phyloP scores from a whole-genome alignment of 1,284 basidiomycete genomes.

The Sporisorium exsertum region DNA sequence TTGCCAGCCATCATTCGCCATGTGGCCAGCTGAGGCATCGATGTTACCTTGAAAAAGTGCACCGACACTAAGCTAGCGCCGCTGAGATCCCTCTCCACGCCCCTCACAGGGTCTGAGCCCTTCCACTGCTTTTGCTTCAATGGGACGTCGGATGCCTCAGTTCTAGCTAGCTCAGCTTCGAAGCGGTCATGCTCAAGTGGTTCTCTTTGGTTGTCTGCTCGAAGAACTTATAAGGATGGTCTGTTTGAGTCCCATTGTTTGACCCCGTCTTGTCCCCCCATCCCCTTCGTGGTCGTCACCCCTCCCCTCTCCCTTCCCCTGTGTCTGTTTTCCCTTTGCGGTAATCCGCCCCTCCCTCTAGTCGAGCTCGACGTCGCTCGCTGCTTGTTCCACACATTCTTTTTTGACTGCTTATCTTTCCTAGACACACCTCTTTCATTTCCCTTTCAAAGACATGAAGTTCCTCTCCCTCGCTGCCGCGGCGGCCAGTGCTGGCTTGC shows the following conservation, averaged over 20 bases:
- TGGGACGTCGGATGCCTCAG: not conserved
- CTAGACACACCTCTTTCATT: slow-evolving; percentile 10
- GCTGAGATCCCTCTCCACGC: not conserved
- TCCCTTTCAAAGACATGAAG: slow-evolving; percentile 19
- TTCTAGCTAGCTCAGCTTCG: not conserved
- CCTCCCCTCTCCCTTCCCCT: slow-evolving; percentile 1
- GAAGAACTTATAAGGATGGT: slow-evolving; percentile 10
- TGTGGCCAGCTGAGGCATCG: slow-evolving; percentile 1
- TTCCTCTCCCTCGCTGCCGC: slow-evolving; percentile 44
- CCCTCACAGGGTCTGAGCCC: slow-evolving; percentile 4
- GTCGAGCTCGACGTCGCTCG: slow-evolving; percentile 1
- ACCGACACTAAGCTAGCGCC: not conserved
- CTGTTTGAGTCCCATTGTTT: not conserved
- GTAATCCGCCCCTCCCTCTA: not conserved
- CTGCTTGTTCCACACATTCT: not conserved
- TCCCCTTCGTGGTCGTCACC: slow-evolving; percentile 11
- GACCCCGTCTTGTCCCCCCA: slow-evolving; percentile 1
- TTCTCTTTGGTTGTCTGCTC: not conserved
- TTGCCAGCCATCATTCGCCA: slow-evolving; percentile 17
- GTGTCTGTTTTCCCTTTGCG: not conserved
- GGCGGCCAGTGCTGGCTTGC: slow-evolving; percentile 37
- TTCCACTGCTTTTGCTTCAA: not conserved
- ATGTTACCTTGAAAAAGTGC: not conserved
- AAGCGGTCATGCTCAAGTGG: not conserved
- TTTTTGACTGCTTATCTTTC: not conserved